Evolutionary conservation across 2,329 filamentous ascomycete species (phyloP), one percentile per base, ranked within the genome.

Genomic region (Pseudogymnoascus sp.): DNA sequence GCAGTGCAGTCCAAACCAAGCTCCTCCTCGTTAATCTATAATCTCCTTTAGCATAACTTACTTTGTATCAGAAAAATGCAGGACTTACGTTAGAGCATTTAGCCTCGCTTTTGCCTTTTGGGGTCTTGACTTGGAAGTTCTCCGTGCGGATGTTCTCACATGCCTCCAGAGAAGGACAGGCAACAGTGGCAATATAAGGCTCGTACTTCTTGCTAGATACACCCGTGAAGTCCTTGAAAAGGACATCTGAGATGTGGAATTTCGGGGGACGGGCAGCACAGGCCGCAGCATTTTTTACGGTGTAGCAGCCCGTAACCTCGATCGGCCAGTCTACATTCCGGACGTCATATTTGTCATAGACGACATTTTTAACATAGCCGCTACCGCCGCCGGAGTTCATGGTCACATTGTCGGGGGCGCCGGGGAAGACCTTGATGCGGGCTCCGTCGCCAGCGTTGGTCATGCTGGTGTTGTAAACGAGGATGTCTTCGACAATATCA

Each of bases 401-500:
- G 2, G 80, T 70, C 6, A 85, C 74, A 0, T 78, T 78, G 1
- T 81, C 78, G 3, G 76, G 68, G 3, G 55, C 62, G 6, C 66
- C 66, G 3, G 63, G 82, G 82, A 83, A 88, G 67, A 85, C 86
- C 73, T 90, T 90, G 75, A 91, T 89, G 64, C 87, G 83, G 0
- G 87, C 87, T 31, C 84, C 86, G 66, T 89, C 63, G 4, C 63
- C 65, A 26, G 83, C 81, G 67, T 87, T 84, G 61, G 78, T 77
- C 80, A 86, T 82, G 39, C 78, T 80, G 45, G 80, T 76, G 67
- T 86, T 86, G 73, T 80, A 83, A 62, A 88, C 81, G 67, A 85
- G 83, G n/a, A 90, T 71, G 67, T 90, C 84, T 72, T 88, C 80
- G 1, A 90, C 85, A 52, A 89, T 85, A 65, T 90, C 87, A 14